These are phyloP conservation scores for Perkinsus chesapeaki DNA, from an alignment of 169 alveolate species.

Conservation along the genomic window DNA sequence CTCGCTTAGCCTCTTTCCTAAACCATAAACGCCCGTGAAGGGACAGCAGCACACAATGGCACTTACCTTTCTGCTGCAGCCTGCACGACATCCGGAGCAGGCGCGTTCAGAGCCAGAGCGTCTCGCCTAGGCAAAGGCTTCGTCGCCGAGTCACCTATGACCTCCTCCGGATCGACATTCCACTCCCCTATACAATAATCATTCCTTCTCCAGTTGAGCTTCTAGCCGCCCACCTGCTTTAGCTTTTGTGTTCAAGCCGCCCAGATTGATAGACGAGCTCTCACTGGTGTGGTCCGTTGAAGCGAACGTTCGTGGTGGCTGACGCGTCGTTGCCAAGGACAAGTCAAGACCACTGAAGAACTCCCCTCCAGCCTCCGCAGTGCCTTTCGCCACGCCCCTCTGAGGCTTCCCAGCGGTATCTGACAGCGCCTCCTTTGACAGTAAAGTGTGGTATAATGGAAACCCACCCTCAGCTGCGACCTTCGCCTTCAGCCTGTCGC, in stretches of 20 bases:
- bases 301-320: not conserved
- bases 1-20: not conserved
- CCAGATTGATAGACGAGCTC: not conserved
- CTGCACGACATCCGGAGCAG: not conserved
- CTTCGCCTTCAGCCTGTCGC: not conserved
- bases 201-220: not conserved
- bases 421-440: no score
- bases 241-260: not conserved
- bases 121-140: not conserved
- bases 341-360: not conserved
- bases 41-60: not conserved
- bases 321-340: not conserved
- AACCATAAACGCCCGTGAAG: not conserved
- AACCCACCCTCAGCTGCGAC: not conserved
- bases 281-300: not conserved
- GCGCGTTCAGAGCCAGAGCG: not conserved
- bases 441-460: no score
- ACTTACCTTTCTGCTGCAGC: not conserved
- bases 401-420: not conserved
- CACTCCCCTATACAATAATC: not conserved
- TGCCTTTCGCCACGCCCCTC: not conserved
- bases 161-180: not conserved
- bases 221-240: not conserved
- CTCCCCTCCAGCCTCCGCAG: not conserved
- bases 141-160: not conserved